Percentiles rank a stretch among this genome's conserved stretches.
phyloP scores from a whole-genome alignment of 2,329 filamentous ascomycete genomes.

The Pseudocercospora fuligena region DNA sequence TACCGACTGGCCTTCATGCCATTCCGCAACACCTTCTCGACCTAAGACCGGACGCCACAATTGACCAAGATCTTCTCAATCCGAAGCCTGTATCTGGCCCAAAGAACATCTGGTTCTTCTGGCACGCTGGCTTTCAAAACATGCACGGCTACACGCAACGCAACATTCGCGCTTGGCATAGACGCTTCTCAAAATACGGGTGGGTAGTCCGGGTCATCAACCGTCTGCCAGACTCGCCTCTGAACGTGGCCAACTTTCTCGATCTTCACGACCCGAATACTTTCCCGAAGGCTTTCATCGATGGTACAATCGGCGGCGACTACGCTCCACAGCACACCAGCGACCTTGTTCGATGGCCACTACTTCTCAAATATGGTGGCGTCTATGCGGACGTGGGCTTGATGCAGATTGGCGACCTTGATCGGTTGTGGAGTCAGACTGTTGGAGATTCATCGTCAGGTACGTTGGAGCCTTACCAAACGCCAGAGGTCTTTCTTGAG shows the following conservation, averaged over 20 bases:
- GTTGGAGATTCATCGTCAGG: slow-evolving; percentile 53
- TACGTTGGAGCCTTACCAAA: slow-evolving; percentile 33
- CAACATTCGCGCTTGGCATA: slow-evolving; percentile 60
- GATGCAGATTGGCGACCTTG: slow-evolving; percentile 62
- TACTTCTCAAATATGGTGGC: slow-evolving; percentile 62
- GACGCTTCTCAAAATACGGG: slow-evolving; percentile 56
- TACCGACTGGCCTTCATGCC: slow-evolving; percentile 48
- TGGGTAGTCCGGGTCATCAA: slow-evolving; percentile 62
- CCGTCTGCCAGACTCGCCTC: slow-evolving; percentile 48
- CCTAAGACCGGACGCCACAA: slow-evolving; percentile 51
- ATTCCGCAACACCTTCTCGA: slow-evolving; percentile 51
- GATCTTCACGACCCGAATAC: slow-evolving; percentile 49
- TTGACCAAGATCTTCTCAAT: slow-evolving; percentile 51
- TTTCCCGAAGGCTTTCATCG: slow-evolving; percentile 58
- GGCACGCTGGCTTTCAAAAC: slow-evolving; percentile 56
- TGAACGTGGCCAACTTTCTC: slow-evolving; percentile 57
- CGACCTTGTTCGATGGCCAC: slow-evolving; percentile 62
- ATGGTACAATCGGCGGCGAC: slow-evolving; percentile 55
- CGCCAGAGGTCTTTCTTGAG: neutral
- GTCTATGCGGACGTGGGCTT: slow-evolving; percentile 64
- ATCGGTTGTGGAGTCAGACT: slow-evolving; percentile 58
- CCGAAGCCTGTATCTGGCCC: slow-evolving; percentile 47
- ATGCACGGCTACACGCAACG: slow-evolving; percentile 60
- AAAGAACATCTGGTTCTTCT: slow-evolving; percentile 66
- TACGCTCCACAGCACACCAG: slow-evolving; percentile 61